phyloP scores from a whole-genome alignment of 2,329 filamentous ascomycete species.

The Lasiodiplodia theobromae region DNA sequence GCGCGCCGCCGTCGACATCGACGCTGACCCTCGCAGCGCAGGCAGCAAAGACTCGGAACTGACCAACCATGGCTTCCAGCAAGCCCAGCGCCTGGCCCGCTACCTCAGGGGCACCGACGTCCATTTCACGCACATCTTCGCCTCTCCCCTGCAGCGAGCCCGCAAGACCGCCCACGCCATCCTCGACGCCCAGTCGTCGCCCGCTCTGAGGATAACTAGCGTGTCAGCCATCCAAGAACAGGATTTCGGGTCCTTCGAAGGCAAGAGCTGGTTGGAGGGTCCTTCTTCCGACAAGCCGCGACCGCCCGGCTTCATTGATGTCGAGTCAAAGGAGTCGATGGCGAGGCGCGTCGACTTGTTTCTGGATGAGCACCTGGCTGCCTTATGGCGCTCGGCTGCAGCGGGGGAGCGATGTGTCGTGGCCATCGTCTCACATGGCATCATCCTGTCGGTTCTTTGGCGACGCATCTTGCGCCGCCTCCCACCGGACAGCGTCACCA shows the following conservation, averaged over 20 bases:
- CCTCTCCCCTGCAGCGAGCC: constrained; percentile 80
- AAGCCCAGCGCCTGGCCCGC: constrained; percentile 74
- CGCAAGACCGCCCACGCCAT: constrained; percentile 74
- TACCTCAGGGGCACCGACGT: constrained; percentile 71
- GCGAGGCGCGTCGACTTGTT: constrained; percentile 69
- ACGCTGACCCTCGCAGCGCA: constrained; percentile 62
- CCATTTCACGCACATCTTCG: constrained; percentile 73
- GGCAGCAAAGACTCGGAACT: constrained; percentile 81
- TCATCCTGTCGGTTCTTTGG: constrained; percentile 76
- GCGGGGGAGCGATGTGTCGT: constrained; percentile 52
- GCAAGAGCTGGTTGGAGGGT: constrained; percentile 61
- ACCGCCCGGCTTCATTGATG: constrained; percentile 57
- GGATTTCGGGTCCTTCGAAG: constrained; percentile 76
- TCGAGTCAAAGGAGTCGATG: constrained; percentile 75
- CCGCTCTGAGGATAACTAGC: constrained; percentile 13
- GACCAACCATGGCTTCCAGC: constrained; percentile 81
- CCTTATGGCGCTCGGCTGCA: constrained; percentile 21
- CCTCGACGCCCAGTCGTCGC: constrained; percentile 58
- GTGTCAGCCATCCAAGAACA: constrained; percentile 67
- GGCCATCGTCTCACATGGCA: constrained; percentile 81
- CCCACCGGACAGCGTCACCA: constrained; percentile 51
- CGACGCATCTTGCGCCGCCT: constrained; percentile 66
- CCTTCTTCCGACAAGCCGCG: constrained; percentile 47
- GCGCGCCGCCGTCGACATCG: neutral
- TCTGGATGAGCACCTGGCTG: constrained; percentile 65